A percentile compares a stretch with the other conserved stretches of the same genome.
These are phyloP conservation scores for Talaromyces sp. DNA, from an alignment of 2,329 filamentous ascomycete genomes.

Conservation along the genomic window DNA sequence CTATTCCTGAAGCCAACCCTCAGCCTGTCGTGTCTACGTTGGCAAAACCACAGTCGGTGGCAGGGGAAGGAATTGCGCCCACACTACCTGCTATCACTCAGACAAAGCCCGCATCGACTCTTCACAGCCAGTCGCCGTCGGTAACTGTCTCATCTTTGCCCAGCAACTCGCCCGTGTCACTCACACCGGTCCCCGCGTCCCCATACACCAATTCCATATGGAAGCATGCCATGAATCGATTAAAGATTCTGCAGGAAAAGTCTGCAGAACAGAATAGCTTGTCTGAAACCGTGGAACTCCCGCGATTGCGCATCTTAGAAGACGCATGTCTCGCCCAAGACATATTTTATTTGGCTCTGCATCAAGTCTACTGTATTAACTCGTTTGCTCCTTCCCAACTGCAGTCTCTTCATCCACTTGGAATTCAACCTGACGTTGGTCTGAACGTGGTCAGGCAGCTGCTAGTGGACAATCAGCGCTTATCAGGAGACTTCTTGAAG, in stretches of 20 bases:
- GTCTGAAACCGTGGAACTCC: conserved; percentile 37
- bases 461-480: conserved; percentile 41
- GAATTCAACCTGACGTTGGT: conserved; percentile 23
- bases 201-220: conserved; percentile 1
- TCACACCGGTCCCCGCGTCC: not conserved
- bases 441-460: conserved; percentile 38
- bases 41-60: not conserved
- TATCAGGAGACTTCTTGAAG: conserved; percentile 36
- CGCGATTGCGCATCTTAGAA: conserved; percentile 51
- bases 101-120: not conserved
- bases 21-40: not conserved
- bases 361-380: conserved; percentile 62
- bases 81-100: not conserved
- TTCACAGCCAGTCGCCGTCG: not conserved
- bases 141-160: not conserved
- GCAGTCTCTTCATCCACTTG: conserved; percentile 33
- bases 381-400: conserved; percentile 35
- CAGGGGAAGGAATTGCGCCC: not conserved
- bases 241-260: conserved; percentile 17
- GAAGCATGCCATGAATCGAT: conserved; percentile 6
- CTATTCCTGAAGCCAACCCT: conserved; percentile 15
- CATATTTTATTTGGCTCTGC: conserved; percentile 59
- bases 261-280: conserved; percentile 18
- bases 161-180: not conserved
- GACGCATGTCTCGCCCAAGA: conserved; percentile 56